These are phyloP conservation scores for Euphorbia celastroides DNA, from an alignment of 441 rosid genomes.

Conservation along the genomic window DNA sequence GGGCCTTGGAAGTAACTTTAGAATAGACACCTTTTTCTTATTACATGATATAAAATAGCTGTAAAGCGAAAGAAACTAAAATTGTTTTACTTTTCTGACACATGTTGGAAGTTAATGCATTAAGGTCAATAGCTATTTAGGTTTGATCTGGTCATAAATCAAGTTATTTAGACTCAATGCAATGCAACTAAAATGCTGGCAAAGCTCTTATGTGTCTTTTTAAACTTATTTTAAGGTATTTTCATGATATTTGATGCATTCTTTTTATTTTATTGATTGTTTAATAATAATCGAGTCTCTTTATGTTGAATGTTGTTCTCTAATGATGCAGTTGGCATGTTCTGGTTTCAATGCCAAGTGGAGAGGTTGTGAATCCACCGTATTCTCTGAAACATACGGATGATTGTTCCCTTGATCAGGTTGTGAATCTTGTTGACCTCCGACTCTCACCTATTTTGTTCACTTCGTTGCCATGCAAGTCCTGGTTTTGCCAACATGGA, in stretches of 20 bases:
- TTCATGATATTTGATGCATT: neutral
- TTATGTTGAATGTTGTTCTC: slow-evolving; percentile 4
- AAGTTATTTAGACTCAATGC: neutral
- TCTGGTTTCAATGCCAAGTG: slow-evolving; percentile 58
- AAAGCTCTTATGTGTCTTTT: neutral
- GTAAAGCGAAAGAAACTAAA: neutral
- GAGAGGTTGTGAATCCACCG: slow-evolving; percentile 61
- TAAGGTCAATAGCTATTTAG: neutral
- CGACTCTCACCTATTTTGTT: slow-evolving; percentile 5
- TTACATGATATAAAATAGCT: neutral
- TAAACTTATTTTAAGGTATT: neutral
- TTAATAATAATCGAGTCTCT: neutral
- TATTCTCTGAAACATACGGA: slow-evolving; percentile 61
- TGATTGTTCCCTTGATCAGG: slow-evolving; percentile 62
- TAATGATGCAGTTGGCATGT: slow-evolving; percentile 66
- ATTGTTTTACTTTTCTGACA: neutral
- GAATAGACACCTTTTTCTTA: slow-evolving; percentile 1
- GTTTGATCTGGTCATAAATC: neutral
- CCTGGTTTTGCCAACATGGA: neutral
- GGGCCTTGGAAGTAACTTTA: neutral
- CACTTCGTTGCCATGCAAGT: neutral
- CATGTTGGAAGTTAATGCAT: neutral
- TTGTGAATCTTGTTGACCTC: slow-evolving; percentile 20
- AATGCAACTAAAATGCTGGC: neutral
- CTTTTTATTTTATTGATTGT: slow-evolving; percentile 4